phyloP scores from a whole-genome alignment of 164 flowering plant genomes.

The Macadamia tetraphylla region DNA sequence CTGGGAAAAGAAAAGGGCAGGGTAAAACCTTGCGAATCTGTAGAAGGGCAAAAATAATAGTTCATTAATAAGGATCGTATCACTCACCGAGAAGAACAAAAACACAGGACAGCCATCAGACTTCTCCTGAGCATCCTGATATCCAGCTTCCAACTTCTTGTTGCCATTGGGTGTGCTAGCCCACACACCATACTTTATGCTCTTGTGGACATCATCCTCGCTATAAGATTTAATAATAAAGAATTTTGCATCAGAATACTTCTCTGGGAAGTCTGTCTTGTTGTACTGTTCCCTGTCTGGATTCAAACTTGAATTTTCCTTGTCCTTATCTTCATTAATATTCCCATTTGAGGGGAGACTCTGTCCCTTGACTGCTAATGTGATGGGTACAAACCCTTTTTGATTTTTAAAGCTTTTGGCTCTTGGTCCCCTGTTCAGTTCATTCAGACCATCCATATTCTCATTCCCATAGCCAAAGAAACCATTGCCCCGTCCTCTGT shows the following conservation, averaged over 20 bases:
- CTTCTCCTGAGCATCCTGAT: constrained; percentile 61
- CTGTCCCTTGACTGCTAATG: constrained; percentile 55
- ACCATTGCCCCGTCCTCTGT: constrained; percentile 57
- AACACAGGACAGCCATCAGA: constrained; percentile 64
- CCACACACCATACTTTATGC: constrained; percentile 86
- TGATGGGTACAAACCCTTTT: constrained; percentile 35
- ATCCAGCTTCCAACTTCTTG: constrained; percentile 79
- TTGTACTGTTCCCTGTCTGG: constrained; percentile 62
- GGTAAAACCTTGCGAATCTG: not conserved
- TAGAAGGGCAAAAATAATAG: not conserved
- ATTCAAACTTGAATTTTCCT: constrained; percentile 18
- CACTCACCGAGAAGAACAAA: constrained; percentile 76
- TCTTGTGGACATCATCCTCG: constrained; percentile 92
- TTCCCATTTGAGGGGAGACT: constrained; percentile 20
- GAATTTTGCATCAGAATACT: constrained; percentile 69
- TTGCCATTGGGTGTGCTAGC: constrained; percentile 88
- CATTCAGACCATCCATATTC: constrained; percentile 70
- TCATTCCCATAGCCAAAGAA: constrained; percentile 48
- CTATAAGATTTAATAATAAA: constrained; percentile 87
- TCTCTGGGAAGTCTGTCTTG: constrained; percentile 52
- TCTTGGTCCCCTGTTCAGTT: constrained; percentile 81
- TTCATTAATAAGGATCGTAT: not conserved
- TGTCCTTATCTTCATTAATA: constrained; percentile 33
- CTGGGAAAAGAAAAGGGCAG: constrained; percentile 21
- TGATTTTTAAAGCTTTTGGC: constrained; percentile 54